Percentiles rank a stretch among this genome's conserved stretches.
phyloP scores from a whole-genome alignment of 306 rosid species.

The Quercus rubra region DNA sequence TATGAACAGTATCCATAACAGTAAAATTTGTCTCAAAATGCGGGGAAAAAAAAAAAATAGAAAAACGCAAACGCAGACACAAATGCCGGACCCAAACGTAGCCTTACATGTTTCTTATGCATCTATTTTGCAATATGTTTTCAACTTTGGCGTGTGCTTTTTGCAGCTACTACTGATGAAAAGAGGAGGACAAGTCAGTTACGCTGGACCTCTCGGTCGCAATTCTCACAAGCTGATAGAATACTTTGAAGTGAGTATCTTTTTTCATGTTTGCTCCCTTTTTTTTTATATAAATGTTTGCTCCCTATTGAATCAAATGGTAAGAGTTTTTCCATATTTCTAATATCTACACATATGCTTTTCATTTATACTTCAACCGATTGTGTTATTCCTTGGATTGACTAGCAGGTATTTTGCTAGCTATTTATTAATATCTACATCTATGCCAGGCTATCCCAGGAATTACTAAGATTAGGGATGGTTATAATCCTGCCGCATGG shows the following conservation, averaged over 20 bases:
- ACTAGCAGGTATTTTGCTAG: not conserved
- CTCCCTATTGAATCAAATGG: not conserved
- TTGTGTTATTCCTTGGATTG: not conserved
- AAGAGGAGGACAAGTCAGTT: conserved; percentile 76
- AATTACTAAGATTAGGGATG: conserved; percentile 59
- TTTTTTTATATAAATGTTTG: not conserved
- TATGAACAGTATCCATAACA: no score
- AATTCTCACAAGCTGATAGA: conserved; percentile 60
- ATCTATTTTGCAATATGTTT: not conserved
- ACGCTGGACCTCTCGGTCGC: conserved; percentile 73
- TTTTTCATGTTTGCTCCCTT: not conserved
- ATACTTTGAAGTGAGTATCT: conserved; percentile 59
- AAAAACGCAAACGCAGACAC: no score
- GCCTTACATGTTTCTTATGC: not conserved
- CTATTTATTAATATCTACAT: not conserved
- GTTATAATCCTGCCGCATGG: conserved; percentile 88
- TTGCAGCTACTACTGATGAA: conserved; percentile 70
- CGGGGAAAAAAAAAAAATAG: no score
- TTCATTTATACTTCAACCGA: not conserved
- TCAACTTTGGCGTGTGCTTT: not conserved
- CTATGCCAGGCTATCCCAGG: conserved; percentile 58
- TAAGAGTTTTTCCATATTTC: not conserved
- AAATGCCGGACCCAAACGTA: no score
- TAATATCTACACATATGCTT: not conserved
- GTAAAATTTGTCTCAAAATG: no score